These are phyloP conservation scores for Macrolepiota dolichaula DNA, from an alignment of 768 basidiomycete species.

Conservation along the genomic window DNA sequence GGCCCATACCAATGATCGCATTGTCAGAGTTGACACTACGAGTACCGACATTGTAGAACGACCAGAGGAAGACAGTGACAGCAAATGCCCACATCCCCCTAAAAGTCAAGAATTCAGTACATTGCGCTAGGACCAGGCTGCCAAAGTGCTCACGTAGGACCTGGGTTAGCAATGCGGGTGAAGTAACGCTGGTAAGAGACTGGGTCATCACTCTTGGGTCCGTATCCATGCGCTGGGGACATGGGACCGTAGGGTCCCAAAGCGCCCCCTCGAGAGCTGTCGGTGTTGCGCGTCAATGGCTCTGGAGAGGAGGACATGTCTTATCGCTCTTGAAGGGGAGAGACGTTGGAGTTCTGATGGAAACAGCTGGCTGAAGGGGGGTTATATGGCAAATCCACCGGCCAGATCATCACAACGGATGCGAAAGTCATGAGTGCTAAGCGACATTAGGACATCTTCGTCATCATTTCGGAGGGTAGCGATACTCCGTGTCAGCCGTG, in stretches of 20 bases:
- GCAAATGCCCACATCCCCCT: slow-evolving; percentile 60
- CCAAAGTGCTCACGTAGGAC: slow-evolving; percentile 9
- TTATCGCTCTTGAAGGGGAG: not conserved
- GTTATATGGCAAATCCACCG: not conserved
- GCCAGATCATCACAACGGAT: not conserved
- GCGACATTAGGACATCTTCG: not conserved
- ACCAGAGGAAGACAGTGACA: slow-evolving; percentile 56
- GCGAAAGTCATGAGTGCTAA: not conserved
- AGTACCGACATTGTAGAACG: slow-evolving; percentile 45
- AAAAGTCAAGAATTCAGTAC: not conserved
- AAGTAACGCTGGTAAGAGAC: slow-evolving; percentile 15
- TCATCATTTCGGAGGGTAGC: not conserved
- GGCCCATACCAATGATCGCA: slow-evolving; percentile 60
- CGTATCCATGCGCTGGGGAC: slow-evolving; percentile 12
- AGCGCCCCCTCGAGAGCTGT: slow-evolving; percentile 7
- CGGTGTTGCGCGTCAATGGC: not conserved
- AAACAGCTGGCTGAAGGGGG: not conserved
- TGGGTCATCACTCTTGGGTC: slow-evolving; percentile 12
- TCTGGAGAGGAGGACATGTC: slow-evolving; percentile 1
- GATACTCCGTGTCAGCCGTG: not conserved
- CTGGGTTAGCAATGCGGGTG: slow-evolving; percentile 14
- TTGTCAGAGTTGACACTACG: slow-evolving; percentile 38
- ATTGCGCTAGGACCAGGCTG: not conserved
- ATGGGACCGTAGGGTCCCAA: slow-evolving; percentile 8
- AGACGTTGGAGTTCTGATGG: not conserved